Percentiles rank a stretch among this genome's conserved stretches.
These are phyloP conservation scores for Leccinum arenicola DNA, from an alignment of 768 basidiomycete species.

Conservation along the genomic window DNA sequence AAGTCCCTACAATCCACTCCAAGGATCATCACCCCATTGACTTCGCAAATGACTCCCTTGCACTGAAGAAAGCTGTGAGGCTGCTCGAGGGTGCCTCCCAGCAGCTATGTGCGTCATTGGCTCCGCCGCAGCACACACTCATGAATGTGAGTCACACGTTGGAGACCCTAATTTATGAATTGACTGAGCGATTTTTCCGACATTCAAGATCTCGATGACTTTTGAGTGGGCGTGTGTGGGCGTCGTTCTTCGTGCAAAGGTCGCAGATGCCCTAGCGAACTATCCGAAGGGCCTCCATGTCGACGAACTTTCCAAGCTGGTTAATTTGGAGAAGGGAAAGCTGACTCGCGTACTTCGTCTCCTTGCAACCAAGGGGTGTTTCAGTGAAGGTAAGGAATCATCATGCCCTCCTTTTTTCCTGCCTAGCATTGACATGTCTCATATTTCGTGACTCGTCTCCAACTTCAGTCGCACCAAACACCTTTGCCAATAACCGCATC, in stretches of 20 bases:
- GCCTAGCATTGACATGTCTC: not conserved
- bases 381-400: conserved; percentile 25
- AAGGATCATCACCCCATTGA: conserved; percentile 23
- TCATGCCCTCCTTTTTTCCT: not conserved
- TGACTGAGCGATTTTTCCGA: not conserved
- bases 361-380: conserved; percentile 31
- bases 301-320: conserved; percentile 23
- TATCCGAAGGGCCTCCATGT: conserved; percentile 30
- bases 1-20: conserved; percentile 27
- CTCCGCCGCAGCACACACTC: conserved; percentile 29
- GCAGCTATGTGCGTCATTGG: conserved; percentile 26
- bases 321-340: conserved; percentile 27
- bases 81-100: conserved; percentile 28
- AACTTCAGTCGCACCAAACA: conserved; percentile 22
- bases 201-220: conserved; percentile 15
- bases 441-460: not conserved
- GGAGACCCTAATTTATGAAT: not conserved
- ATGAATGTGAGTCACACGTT: conserved; percentile 18
- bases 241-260: conserved; percentile 22
- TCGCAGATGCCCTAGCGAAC: conserved; percentile 27
- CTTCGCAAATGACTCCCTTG: conserved; percentile 16
- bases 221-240: conserved; percentile 28
- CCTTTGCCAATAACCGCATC: conserved; percentile 35
- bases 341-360: conserved; percentile 30
- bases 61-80: conserved; percentile 25